phyloP scores from a whole-genome alignment of 177 flowering plant genomes.

The Vitis hybrid region DNA sequence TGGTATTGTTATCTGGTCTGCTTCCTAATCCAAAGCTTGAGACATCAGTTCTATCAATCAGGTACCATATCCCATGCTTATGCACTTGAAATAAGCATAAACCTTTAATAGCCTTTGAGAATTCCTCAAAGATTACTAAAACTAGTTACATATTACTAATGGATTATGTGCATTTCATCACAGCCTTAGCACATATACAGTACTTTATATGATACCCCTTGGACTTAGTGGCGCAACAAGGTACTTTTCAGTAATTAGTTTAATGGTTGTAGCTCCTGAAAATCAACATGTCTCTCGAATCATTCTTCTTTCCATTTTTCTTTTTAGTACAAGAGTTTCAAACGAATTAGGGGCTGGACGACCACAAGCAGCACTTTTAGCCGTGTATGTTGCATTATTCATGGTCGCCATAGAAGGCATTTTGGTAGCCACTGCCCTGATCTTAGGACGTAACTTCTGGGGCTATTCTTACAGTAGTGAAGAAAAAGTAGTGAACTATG shows the following conservation, averaged over 20 bases:
- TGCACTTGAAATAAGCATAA: background rate
- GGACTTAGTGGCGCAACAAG: no score
- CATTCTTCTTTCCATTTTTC: background rate
- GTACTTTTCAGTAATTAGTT: no score
- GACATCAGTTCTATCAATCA: conserved; percentile 24
- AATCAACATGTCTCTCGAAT: background rate
- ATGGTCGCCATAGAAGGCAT: background rate
- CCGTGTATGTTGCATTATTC: background rate
- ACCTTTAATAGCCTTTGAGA: background rate
- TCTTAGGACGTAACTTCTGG: background rate
- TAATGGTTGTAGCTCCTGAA: background rate
- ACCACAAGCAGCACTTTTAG: background rate
- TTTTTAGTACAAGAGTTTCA: background rate
- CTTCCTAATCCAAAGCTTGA: conserved; percentile 24
- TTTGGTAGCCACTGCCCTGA: background rate
- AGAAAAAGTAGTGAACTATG: conserved; percentile 5
- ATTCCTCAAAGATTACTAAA: background rate
- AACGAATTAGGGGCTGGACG: conserved; percentile 6
- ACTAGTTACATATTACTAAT: no score
- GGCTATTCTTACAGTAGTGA: conserved; percentile 5
- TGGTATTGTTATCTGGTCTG: conserved; percentile 25
- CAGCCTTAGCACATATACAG: no score
- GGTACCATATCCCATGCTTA: conserved; percentile 5
- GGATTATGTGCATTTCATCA: no score
- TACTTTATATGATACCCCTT: no score